Evolutionary conservation across 2,329 filamentous ascomycete genomes (phyloP).

Genomic region (Exutisphaerella laricina): DNA sequence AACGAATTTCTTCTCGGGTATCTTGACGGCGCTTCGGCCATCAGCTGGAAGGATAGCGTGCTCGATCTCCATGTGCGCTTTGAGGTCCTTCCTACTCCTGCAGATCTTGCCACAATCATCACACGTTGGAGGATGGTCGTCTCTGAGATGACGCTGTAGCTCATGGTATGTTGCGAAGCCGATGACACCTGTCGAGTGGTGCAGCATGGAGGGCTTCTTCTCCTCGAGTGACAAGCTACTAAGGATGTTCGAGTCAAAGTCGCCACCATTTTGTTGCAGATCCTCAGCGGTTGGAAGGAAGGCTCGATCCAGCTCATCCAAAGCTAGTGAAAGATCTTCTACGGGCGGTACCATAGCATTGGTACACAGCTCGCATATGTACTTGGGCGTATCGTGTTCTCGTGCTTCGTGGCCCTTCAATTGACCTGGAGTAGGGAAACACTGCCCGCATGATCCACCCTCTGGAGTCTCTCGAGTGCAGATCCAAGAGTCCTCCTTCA

Average conservation of each 20-base stretch:
- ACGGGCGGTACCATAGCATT: constrained; percentile 18
- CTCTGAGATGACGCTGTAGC: constrained; percentile 67
- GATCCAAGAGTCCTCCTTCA: constrained; percentile 63
- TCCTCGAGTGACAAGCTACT: constrained; percentile 17
- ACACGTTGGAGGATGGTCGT: constrained; percentile 67
- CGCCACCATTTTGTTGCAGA: constrained; percentile 5
- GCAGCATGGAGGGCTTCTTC: constrained; percentile 26
- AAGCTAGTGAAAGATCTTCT: constrained; percentile 7
- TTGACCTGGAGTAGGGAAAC: constrained; percentile 67
- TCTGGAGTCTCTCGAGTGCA: constrained; percentile 55
- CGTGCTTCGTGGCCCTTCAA: constrained; percentile 66
- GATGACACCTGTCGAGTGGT: constrained; percentile 12
- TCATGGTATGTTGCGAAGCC: constrained; percentile 65
- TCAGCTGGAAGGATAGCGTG: constrained; percentile 44
- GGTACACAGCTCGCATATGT: constrained; percentile 71
- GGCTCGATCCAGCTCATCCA: constrained; percentile 19
- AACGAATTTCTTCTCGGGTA: constrained; percentile 17
- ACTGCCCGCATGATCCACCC: constrained; percentile 56
- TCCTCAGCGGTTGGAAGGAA: constrained; percentile 21
- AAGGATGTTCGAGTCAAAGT: constrained; percentile 14
- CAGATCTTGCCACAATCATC: constrained; percentile 66
- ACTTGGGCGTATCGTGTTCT: constrained; percentile 61
- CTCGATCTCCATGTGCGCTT: constrained; percentile 70
- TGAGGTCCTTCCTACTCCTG: constrained; percentile 60
- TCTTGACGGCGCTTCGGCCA: constrained; percentile 1